Evolutionary conservation across 495 filamentous ascomycete species (phyloP), one percentile per base, ranked within the genome.

Genomic region (Ascodesmis nigricans): DNA sequence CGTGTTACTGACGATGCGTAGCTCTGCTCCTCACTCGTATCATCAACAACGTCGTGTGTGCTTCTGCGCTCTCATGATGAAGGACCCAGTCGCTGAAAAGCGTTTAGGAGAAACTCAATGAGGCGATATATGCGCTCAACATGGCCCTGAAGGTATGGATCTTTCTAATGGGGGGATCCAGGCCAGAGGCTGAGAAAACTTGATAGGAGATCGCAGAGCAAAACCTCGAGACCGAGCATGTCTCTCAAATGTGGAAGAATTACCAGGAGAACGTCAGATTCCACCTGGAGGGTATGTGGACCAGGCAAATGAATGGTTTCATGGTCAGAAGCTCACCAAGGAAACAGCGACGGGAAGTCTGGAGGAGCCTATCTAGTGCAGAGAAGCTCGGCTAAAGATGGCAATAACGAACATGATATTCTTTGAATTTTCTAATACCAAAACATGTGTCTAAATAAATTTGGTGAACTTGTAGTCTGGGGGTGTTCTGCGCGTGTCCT

Each of bases 211-310:
- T 93, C 67, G 95, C 93, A 52, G 73, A 91, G 22, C 76, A 91
- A 44, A 97, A 95, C 47, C 91, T 93, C 81, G 84, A 95, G 52
- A 78, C 92, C 3, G 87, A 95, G 58, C 63, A 95, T 5, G 87
- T 95, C 2, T 82, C 87, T 5, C 87, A 95, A 55, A 97, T 97
- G 87, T 97, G 95, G 62, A 92, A 93, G 64, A 97, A 95, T 57
- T 97, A 97, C 53, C 81, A 91, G 55, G 91, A 79, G 3, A 97
- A 93, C 48, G 87, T 97, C 9, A 62, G 93, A 1, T 97, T 97
- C 52, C 87, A 97, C 49, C 62, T 97, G 18, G 90, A 95, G 70
- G 87, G 87, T 90, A 63, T 35, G 57, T 36, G 8, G 6, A n/a
- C 17, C 6, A 33, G 5, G 21, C 25, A 17, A 10, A n/a, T 6